Conservation (phyloP, 192 early-diverging fungal genomes). For the Rhizoclosmatium globosum region DNA sequence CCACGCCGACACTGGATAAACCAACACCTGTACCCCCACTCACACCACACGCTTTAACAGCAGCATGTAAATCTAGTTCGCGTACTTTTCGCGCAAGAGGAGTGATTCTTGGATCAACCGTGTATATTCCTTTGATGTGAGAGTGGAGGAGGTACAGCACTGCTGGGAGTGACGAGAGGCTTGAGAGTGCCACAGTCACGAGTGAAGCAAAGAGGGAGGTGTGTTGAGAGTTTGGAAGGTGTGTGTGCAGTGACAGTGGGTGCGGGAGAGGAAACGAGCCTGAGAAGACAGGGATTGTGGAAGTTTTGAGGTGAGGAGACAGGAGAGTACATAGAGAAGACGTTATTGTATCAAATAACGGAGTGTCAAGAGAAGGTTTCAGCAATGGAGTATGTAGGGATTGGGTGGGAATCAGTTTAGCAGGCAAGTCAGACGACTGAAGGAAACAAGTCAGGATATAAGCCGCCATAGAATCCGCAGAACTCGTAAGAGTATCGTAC, state of each 20-base stretch:
- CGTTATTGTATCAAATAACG: neutral
- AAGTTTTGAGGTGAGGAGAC: neutral
- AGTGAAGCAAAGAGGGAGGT: constrained; percentile 22
- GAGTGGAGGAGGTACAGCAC: constrained; percentile 22
- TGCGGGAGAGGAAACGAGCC: neutral
- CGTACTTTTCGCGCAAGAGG: neutral
- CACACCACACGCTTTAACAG: constrained; percentile 8
- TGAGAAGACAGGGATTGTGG: constrained; percentile 16
- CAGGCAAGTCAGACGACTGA: constrained; percentile 11
- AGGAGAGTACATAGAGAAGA: neutral
- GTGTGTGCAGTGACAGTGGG: constrained; percentile 1
- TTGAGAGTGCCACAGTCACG: constrained; percentile 5
- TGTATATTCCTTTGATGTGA: constrained; percentile 26
- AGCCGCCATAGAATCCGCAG: constrained; percentile 23
- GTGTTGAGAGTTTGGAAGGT: constrained; percentile 7
- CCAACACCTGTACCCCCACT: neutral
- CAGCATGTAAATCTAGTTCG: neutral
- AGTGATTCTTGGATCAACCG: constrained; percentile 10
- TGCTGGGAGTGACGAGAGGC: neutral
- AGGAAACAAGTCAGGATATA: constrained; percentile 6
- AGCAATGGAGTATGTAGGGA: neutral
- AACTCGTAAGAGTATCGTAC: neutral
- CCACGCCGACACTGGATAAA: neutral
- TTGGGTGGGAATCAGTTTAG: constrained; percentile 19
- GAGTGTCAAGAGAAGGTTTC: neutral